phyloP scores from a whole-genome alignment of 2,329 filamentous ascomycete genomes.

The Aspergillus caelatus region DNA sequence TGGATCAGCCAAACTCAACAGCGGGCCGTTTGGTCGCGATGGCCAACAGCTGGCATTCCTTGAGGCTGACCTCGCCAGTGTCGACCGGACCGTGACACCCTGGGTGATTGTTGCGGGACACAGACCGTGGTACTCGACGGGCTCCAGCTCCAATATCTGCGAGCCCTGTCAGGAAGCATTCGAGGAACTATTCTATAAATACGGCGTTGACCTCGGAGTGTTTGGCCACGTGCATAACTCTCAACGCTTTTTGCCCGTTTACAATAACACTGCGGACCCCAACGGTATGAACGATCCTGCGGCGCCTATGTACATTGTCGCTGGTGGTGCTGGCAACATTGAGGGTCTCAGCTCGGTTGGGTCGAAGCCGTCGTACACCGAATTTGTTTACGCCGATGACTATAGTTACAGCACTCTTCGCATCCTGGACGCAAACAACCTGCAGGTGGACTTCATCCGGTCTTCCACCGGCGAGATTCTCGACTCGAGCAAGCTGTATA shows the following conservation, averaged over 20 bases:
- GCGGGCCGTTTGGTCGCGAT: conserved; percentile 53
- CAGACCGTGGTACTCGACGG: conserved; percentile 54
- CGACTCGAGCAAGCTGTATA: conserved; percentile 54
- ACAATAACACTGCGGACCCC: conserved; percentile 44
- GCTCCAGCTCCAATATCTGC: conserved; percentile 40
- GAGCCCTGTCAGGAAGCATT: conserved; percentile 55
- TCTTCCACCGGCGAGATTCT: conserved; percentile 53
- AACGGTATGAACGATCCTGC: conserved; percentile 54
- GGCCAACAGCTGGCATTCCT: conserved; percentile 59
- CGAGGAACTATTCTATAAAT: conserved; percentile 57
- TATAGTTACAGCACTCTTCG: conserved; percentile 56
- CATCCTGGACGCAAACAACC: conserved; percentile 49
- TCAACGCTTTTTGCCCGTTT: conserved; percentile 52
- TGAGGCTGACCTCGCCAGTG: conserved; percentile 57
- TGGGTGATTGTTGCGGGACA: conserved; percentile 54
- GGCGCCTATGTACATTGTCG: conserved; percentile 59
- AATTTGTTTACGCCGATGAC: conserved; percentile 40
- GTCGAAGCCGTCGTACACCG: conserved; percentile 46
- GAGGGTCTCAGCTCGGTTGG: conserved; percentile 54
- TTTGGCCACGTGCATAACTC: conserved; percentile 64
- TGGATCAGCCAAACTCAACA: conserved; percentile 47
- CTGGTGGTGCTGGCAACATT: conserved; percentile 60
- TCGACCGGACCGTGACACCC: conserved; percentile 59
- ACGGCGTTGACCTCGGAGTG: conserved; percentile 60
- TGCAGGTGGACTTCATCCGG: conserved; percentile 56